Base-by-base conservation (phyloP, 257 asterid species). In the Fraxinus cuspidata region DNA sequence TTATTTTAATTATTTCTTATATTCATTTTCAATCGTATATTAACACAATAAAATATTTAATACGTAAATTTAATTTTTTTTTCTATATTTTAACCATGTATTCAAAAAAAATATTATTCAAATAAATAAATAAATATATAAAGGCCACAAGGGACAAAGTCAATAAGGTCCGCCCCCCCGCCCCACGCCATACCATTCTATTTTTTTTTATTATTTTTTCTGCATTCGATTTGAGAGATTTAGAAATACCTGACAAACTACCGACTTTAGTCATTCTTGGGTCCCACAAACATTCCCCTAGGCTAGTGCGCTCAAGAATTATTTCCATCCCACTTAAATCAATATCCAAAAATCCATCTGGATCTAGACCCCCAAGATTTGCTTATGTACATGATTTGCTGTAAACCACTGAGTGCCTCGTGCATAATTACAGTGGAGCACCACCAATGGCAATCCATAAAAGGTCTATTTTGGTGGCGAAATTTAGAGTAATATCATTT, bases 211-310 rank as follows among this genome's bases (percentile, higher is more conserved):
- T 10, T 13, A 12, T 11, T 71, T 37, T 37, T 8, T 37, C 12
- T 8, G 42, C 42, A 8, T 8, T 7, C 12, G 42, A 37, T 37
- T 37, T 37, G 42, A 37, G 42, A 37, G 42, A 66, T 81, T 53
- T 72, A 67, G 70, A 79, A 83, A 72, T 70, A 79, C 76, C 78
- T 79, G 87, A 84, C 81, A 82, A 77, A 67, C 76, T 79, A 44
- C 71, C 77, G 73, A 66, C 23, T 74, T 76, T 74, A 38, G 80
- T 77, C 80, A 53, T 81, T 76, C 32, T 10, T 8, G 2, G 88
- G 80, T 16, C 84, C 92, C 88, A 80, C 88, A 88, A 82, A 88
- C 90, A 88, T 88, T 86, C 90, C 80, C 81, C 88, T 86, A 32
- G 85, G 75, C 44, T 19, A n/a, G 68, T 78, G 89, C 87, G 89